phyloP scores from a whole-genome alignment of 768 basidiomycete species.

The Podaxis sp. region DNA sequence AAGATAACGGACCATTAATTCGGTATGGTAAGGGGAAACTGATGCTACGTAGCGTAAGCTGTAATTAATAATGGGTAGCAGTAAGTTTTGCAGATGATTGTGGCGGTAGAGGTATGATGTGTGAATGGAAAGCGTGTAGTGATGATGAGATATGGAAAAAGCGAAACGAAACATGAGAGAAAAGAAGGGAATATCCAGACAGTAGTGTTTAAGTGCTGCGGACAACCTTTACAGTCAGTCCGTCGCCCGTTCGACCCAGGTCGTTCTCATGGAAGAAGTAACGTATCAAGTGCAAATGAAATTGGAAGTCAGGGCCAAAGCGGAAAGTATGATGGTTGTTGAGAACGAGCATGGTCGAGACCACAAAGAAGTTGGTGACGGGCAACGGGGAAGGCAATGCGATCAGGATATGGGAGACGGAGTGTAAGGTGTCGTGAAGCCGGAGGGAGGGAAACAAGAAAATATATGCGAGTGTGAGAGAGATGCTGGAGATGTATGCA shows the following conservation, averaged over 20 bases:
- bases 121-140: slow-evolving; percentile 4
- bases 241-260: background rate
- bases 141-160: slow-evolving; percentile 1
- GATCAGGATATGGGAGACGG: background rate
- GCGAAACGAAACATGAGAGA: background rate
- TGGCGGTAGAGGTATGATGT: background rate
- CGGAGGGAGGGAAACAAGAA: background rate
- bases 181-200: background rate
- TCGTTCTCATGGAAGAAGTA: background rate
- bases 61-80: slow-evolving; percentile 8
- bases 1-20: slow-evolving; percentile 1
- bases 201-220: background rate
- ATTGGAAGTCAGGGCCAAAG: background rate
- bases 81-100: background rate
- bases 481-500: slow-evolving; percentile 3
- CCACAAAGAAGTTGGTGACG: background rate
- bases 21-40: background rate
- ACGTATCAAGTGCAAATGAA: background rate
- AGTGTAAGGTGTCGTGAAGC: background rate
- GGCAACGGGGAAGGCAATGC: background rate
- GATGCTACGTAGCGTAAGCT: background rate
- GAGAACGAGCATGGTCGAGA: background rate
- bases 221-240: background rate
- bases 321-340: background rate
- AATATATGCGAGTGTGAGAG: slow-evolving; percentile 10